Evolutionary conservation across 2,329 filamentous ascomycete species (phyloP).

Genomic region (Aspergillus bombycis): DNA sequence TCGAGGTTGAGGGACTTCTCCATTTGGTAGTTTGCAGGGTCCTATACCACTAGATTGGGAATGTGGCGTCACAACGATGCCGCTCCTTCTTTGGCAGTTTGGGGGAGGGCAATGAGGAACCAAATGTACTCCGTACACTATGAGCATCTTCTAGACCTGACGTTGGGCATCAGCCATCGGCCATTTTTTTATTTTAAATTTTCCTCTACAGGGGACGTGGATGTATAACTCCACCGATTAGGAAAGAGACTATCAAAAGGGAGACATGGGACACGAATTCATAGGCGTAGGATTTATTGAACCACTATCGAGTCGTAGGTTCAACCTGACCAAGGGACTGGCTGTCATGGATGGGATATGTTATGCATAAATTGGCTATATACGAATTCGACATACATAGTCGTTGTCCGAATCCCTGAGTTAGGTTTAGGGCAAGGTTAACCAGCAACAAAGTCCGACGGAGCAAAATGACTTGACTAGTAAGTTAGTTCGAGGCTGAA

Average conservation of each 20-base stretch:
- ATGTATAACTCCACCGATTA: neutral
- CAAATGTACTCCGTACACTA: neutral
- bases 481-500: neutral
- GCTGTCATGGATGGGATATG: neutral
- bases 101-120: neutral
- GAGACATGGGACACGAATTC: neutral
- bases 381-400: neutral
- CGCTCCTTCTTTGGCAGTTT: neutral
- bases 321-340: neutral
- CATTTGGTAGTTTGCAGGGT: neutral
- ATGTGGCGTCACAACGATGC: neutral
- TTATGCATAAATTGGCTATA: neutral
- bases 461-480: no score
- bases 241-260: neutral
- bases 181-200: neutral
- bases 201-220: neutral
- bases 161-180: neutral
- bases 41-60: neutral
- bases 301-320: constrained; percentile 3
- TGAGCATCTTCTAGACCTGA: neutral
- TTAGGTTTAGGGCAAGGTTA: neutral
- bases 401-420: neutral
- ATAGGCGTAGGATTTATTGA: neutral
- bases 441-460: neutral
- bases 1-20: neutral